Conservation (phyloP, 495 filamentous ascomycete genomes). For the Aspergillus carlsbadensis region DNA sequence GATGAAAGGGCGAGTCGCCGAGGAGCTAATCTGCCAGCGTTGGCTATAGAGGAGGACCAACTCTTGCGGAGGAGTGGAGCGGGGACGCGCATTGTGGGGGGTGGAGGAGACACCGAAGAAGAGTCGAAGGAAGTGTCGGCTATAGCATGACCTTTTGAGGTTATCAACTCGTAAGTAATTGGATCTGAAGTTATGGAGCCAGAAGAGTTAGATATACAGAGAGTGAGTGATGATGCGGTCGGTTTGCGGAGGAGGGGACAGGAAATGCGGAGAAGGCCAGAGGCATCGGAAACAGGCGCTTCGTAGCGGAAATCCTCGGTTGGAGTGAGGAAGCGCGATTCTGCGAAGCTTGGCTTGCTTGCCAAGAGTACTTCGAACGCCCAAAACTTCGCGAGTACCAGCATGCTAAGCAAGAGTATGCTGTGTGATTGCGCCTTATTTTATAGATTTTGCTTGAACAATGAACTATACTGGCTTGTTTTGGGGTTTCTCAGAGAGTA, state of each 20-base stretch:
- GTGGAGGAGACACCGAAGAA: not conserved
- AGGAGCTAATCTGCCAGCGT: not conserved
- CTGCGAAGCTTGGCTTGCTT: too few species aligned
- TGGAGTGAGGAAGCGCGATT: too few species aligned
- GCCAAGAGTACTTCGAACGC: too few species aligned
- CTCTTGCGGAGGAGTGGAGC: conserved; percentile 13
- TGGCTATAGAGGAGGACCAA: conserved; percentile 5
- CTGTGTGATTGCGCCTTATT: too few species aligned
- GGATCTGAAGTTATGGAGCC: not conserved
- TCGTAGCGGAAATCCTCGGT: too few species aligned
- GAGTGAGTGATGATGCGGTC: not conserved
- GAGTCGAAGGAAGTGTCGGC: not conserved
- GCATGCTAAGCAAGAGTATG: too few species aligned
- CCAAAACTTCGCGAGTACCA: too few species aligned
- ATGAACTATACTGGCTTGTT: too few species aligned
- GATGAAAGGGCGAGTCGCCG: not conserved
- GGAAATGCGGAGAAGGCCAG: conserved; percentile 44
- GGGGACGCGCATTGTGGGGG: conserved; percentile 13
- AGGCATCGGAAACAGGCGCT: conserved; percentile 44
- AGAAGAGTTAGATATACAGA: not conserved
- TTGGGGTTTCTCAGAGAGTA: too few species aligned
- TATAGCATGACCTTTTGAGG: conserved; percentile 1
- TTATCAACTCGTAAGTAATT: not conserved
- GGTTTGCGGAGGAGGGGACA: conserved; percentile 6
- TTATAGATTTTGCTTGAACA: too few species aligned